Percentiles rank a stretch among this genome's conserved stretches.
Evolutionary conservation across 2,329 filamentous ascomycete genomes (phyloP).

Genomic region (Diaporthe amygdali): DNA sequence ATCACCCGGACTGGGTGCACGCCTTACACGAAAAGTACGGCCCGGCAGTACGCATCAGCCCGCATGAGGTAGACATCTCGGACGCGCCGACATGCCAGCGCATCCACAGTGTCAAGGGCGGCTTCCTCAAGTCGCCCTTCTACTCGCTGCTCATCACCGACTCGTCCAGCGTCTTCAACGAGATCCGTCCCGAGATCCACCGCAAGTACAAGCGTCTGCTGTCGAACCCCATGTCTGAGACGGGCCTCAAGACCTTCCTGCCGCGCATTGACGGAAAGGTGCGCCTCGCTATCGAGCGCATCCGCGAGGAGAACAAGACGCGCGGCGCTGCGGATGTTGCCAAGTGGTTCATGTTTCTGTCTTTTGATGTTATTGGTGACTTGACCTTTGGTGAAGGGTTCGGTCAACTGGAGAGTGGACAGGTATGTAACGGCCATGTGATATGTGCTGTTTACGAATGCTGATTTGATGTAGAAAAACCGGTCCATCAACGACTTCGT

Average conservation of each 20-base stretch:
- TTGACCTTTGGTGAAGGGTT: constrained; percentile 61
- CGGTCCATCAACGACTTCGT: constrained; percentile 46
- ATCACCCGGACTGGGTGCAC: constrained; percentile 30
- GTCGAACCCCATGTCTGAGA: constrained; percentile 44
- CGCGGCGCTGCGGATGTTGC: constrained; percentile 48
- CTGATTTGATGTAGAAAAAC: constrained; percentile 38
- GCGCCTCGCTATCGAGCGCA: constrained; percentile 45
- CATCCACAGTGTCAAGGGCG: constrained; percentile 36
- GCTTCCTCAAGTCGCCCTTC: constrained; percentile 35
- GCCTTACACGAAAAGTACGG: constrained; percentile 33
- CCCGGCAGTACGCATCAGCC: constrained; percentile 33
- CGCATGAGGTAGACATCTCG: constrained; percentile 32
- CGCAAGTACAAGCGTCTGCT: constrained; percentile 47
- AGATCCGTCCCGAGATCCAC: constrained; percentile 44
- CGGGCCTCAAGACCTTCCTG: constrained; percentile 37
- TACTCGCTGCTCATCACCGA: constrained; percentile 29
- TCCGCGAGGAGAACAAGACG: constrained; percentile 46
- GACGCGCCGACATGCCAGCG: constrained; percentile 30
- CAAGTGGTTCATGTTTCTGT: constrained; percentile 60
- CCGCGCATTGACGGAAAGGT: constrained; percentile 42
- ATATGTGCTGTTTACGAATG: not conserved
- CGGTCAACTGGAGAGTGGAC: constrained; percentile 53
- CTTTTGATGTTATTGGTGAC: constrained; percentile 59
- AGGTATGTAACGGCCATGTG: constrained; percentile 39
- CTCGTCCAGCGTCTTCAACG: constrained; percentile 44